phyloP scores from a whole-genome alignment of 2,329 filamentous ascomycete species.

The Verticillium albo-atrum region DNA sequence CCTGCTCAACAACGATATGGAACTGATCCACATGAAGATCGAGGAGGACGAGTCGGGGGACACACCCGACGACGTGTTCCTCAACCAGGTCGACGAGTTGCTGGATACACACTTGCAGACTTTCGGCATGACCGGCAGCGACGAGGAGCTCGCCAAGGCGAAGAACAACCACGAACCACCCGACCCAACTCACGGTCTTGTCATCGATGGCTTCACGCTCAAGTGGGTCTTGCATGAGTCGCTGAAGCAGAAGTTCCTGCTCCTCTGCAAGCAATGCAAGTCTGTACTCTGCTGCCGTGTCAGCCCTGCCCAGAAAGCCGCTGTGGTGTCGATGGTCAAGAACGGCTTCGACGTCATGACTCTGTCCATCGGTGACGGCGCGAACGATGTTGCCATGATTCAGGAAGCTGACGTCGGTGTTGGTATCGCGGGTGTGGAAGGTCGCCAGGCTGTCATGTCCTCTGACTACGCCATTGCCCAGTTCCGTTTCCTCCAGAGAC shows the following conservation, averaged over 20 bases:
- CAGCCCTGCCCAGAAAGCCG: constrained; percentile 92
- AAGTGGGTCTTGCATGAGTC: constrained; percentile 79
- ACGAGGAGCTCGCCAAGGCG: constrained; percentile 77
- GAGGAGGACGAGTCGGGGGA: constrained; percentile 63
- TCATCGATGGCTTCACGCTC: constrained; percentile 92
- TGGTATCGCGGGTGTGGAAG: constrained; percentile 89
- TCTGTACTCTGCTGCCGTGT: constrained; percentile 97
- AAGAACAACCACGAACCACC: constrained; percentile 82
- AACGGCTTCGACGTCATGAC: constrained; percentile 94
- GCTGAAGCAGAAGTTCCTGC: constrained; percentile 85
- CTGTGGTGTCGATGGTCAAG: constrained; percentile 96
- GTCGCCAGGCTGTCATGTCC: constrained; percentile 90
- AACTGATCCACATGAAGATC: constrained; percentile 84
- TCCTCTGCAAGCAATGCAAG: constrained; percentile 95
- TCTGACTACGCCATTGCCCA: constrained; percentile 94
- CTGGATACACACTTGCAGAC: constrained; percentile 67
- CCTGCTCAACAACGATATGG: constrained; percentile 95
- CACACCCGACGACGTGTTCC: constrained; percentile 40
- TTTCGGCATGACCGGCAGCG: constrained; percentile 78
- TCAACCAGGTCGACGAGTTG: constrained; percentile 60
- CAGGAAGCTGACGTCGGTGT: constrained; percentile 96
- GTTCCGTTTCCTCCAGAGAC: constrained; percentile 80
- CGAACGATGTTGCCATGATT: constrained; percentile 97
- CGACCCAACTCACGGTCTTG: constrained; percentile 80
- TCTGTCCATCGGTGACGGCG: constrained; percentile 85